phyloP scores from a whole-genome alignment of 2,329 filamentous ascomycete genomes.

The Salinomyces thailandicus region DNA sequence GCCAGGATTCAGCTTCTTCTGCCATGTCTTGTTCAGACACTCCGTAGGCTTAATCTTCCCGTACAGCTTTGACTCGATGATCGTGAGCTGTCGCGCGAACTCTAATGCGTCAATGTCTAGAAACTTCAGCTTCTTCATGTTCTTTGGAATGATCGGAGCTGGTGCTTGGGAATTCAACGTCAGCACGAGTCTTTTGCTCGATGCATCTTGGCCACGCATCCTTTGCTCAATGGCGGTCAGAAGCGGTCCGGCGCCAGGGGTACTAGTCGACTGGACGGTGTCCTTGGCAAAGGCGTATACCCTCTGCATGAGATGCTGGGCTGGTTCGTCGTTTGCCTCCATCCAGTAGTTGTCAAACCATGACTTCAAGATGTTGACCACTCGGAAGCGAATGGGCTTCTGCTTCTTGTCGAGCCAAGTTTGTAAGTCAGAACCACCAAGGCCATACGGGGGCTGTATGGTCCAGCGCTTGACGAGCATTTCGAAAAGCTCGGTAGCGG shows the following conservation, averaged over 20 bases:
- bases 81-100: constrained; percentile 93
- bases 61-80: constrained; percentile 90
- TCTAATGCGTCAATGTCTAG: constrained; percentile 91
- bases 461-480: constrained; percentile 84
- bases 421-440: constrained; percentile 66
- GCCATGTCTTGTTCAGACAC: constrained; percentile 97
- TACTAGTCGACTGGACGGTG: constrained; percentile 85
- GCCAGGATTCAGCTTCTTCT: constrained; percentile 78
- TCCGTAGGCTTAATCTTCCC: constrained; percentile 93
- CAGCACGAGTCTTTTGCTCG: constrained; percentile 74
- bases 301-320: constrained; percentile 71
- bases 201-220: constrained; percentile 75
- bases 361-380: constrained; percentile 94
- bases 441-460: constrained; percentile 78
- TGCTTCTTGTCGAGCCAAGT: constrained; percentile 90
- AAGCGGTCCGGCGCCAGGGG: constrained; percentile 73
- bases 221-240: constrained; percentile 84
- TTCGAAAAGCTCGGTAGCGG: constrained; percentile 82
- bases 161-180: constrained; percentile 67
- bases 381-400: constrained; percentile 87
- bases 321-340: constrained; percentile 80
- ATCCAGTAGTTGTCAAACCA: constrained; percentile 99
- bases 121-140: constrained; percentile 99
- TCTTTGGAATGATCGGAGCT: constrained; percentile 91
- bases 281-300: constrained; percentile 88